Conservation (phyloP, 1,284 basidiomycete species). For the Stygiomarasmius scandens region DNA sequence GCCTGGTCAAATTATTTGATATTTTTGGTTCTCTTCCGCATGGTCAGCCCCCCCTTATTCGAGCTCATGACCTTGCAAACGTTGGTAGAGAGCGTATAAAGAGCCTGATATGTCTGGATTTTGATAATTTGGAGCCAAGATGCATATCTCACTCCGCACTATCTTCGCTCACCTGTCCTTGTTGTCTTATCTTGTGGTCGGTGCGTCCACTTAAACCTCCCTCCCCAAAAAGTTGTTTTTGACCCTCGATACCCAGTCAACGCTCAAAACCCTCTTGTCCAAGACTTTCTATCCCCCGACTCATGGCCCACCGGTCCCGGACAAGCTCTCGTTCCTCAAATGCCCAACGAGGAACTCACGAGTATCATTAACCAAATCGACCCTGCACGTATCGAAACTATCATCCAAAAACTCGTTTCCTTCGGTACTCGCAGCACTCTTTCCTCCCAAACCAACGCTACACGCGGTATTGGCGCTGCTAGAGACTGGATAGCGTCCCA, state of each 20-base stretch:
- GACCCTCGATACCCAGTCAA: background rate
- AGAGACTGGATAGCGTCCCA: slow-evolving; percentile 55
- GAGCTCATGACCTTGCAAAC: background rate
- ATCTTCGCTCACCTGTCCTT: background rate
- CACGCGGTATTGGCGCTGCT: slow-evolving; percentile 55
- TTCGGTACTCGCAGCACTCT: slow-evolving; percentile 57
- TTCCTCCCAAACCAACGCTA: slow-evolving; percentile 53
- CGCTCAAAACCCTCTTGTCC: slow-evolving; percentile 5
- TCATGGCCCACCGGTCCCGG: slow-evolving; percentile 54
- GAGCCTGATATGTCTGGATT: background rate
- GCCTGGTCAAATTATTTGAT: background rate
- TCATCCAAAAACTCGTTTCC: slow-evolving; percentile 52
- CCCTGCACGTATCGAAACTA: slow-evolving; percentile 44
- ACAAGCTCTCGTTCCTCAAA: slow-evolving; percentile 39
- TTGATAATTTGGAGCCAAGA: background rate
- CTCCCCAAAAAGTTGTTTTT: background rate
- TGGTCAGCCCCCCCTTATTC: background rate
- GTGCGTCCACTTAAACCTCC: background rate
- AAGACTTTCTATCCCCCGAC: slow-evolving; percentile 22
- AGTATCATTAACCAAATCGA: slow-evolving; percentile 48
- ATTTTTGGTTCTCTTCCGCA: background rate
- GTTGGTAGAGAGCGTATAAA: background rate
- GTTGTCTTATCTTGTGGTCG: background rate
- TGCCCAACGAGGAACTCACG: slow-evolving; percentile 44
- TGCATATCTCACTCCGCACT: background rate